These are phyloP conservation scores for Gymnopilus junonius DNA, from an alignment of 768 basidiomycete genomes.

Conservation along the genomic window DNA sequence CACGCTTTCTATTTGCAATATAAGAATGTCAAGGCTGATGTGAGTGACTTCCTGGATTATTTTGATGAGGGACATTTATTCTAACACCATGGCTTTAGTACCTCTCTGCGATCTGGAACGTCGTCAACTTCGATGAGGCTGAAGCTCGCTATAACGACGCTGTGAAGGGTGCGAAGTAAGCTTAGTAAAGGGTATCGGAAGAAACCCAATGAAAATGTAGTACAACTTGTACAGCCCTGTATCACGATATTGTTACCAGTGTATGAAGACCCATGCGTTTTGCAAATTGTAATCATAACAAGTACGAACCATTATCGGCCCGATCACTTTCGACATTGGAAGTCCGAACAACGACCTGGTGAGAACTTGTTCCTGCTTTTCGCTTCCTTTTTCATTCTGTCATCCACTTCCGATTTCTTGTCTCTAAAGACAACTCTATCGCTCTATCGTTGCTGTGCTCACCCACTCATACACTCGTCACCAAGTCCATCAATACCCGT, in stretches of 20 bases:
- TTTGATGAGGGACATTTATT: constrained; percentile 28
- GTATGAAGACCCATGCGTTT: too few relatives aligned
- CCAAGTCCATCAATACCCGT: neutral
- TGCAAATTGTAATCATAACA: neutral
- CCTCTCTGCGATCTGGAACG: constrained; percentile 94
- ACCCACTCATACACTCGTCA: neutral
- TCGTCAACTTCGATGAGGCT: constrained; percentile 92
- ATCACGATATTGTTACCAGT: neutral
- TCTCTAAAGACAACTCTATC: too few relatives aligned
- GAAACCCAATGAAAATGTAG: neutral
- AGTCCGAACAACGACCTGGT: neutral
- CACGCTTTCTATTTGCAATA: constrained; percentile 98
- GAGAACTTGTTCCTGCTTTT: neutral
- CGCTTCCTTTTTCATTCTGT: neutral
- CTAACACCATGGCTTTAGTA: constrained; percentile 82
- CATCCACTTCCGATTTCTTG: neutral
- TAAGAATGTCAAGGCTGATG: constrained; percentile 92
- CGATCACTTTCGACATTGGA: neutral
- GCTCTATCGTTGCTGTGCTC: neutral
- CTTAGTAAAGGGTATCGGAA: neutral
- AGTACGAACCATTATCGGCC: neutral
- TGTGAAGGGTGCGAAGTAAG: constrained; percentile 19
- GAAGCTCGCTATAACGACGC: constrained; percentile 65
- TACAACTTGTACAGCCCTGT: neutral
- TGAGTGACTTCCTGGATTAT: constrained; percentile 50